These are phyloP conservation scores for Tubosaeta brunneosetosa DNA, from an alignment of 768 basidiomycete genomes.

Conservation along the genomic window DNA sequence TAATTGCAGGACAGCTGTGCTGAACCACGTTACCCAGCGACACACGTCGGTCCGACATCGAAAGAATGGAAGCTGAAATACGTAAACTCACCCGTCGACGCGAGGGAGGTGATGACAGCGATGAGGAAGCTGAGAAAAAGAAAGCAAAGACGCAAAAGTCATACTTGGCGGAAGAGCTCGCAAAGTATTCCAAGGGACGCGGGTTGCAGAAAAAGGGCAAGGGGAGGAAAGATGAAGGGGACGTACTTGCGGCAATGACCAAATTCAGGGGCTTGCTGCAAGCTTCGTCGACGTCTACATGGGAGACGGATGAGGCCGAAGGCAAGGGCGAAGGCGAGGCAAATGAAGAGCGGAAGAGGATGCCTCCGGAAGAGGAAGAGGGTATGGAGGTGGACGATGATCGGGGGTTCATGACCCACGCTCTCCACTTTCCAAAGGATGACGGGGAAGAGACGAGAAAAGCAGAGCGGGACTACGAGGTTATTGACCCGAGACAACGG, in stretches of 20 bases:
- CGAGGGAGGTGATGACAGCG: slow-evolving; percentile 55
- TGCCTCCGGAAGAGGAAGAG: slow-evolving; percentile 33
- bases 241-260: slow-evolving; percentile 62
- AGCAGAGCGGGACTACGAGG: slow-evolving; percentile 83
- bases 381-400: slow-evolving; percentile 79
- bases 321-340: slow-evolving; percentile 17
- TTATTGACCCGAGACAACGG: slow-evolving; percentile 77
- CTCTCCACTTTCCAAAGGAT: slow-evolving; percentile 73
- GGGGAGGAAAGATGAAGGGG: slow-evolving; percentile 64
- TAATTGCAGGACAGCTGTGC: background rate
- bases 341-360: slow-evolving; percentile 15
- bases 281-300: slow-evolving; percentile 29
- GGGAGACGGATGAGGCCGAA: slow-evolving; percentile 23
- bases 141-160: slow-evolving; percentile 62
- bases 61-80: slow-evolving; percentile 85
- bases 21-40: slow-evolving; percentile 37
- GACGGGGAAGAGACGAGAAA: slow-evolving; percentile 70
- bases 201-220: slow-evolving; percentile 55
- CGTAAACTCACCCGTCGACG: slow-evolving; percentile 66
- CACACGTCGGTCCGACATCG: slow-evolving; percentile 70
- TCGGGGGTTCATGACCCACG: slow-evolving; percentile 66
- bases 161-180: slow-evolving; percentile 73
- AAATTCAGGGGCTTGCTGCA: slow-evolving; percentile 72
- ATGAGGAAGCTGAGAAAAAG: slow-evolving; percentile 51
- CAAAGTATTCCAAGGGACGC: slow-evolving; percentile 69